Evolutionary conservation across 306 rosid species (phyloP).

Genomic region (Vachellia collinsii): DNA sequence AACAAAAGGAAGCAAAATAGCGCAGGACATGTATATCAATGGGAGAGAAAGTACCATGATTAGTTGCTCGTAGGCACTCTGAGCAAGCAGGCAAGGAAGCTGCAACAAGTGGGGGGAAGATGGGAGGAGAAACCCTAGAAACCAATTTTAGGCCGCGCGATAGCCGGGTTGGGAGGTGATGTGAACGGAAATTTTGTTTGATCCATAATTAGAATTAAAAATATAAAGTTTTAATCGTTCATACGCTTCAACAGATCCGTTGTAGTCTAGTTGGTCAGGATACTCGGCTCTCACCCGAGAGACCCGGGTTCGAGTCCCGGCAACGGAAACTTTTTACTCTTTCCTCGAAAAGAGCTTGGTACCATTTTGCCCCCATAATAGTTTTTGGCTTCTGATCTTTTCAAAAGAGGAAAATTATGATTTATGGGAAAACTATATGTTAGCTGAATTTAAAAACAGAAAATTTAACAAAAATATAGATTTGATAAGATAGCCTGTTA

Average conservation of each 20-base stretch:
- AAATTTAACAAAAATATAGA: too few relatives aligned
- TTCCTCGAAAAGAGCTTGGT: too few relatives aligned
- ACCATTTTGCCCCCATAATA: too few relatives aligned
- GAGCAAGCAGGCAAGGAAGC: not conserved
- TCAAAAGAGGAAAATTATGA: too few relatives aligned
- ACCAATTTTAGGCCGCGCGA: not conserved
- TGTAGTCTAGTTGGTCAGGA: conserved; percentile 43
- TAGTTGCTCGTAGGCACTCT: conserved; percentile 26
- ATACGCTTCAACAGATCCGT: not conserved
- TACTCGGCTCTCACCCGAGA: conserved; percentile 52
- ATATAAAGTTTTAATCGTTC: too few relatives aligned
- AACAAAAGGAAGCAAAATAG: not conserved
- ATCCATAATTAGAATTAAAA: not conserved
- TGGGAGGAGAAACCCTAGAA: conserved; percentile 41
- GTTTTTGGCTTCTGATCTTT: too few relatives aligned
- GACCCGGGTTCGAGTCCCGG: conserved; percentile 46
- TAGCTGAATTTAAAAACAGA: too few relatives aligned
- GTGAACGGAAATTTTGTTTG: not conserved
- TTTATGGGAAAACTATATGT: too few relatives aligned
- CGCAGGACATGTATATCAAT: not conserved
- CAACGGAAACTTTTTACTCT: not conserved
- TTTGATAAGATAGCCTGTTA: too few relatives aligned
- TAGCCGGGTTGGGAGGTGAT: not conserved
- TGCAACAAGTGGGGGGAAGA: not conserved
- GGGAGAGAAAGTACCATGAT: conserved; percentile 37